Evolutionary conservation across 1,284 basidiomycete species (phyloP).

Genomic region (Puccinia coronata): DNA sequence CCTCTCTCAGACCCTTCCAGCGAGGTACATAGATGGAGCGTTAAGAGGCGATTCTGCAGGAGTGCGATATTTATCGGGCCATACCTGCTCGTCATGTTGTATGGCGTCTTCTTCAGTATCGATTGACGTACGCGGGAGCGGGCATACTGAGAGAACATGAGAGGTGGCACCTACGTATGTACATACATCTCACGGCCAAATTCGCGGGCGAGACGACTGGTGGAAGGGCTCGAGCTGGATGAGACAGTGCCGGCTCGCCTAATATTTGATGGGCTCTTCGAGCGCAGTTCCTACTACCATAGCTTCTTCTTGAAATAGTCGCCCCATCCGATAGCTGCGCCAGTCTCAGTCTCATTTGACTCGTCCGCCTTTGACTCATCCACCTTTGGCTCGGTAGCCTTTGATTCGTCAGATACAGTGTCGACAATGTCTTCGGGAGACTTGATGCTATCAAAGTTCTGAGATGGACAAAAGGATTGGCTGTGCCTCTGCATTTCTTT

Average conservation of each 20-base stretch:
- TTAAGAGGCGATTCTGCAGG: too few species aligned
- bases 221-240: too few species aligned
- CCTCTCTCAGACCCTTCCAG: too few species aligned
- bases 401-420: neutral
- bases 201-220: too few species aligned
- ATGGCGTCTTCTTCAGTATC: too few species aligned
- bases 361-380: neutral
- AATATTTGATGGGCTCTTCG: neutral
- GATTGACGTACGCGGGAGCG: too few species aligned
- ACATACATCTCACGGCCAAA: too few species aligned
- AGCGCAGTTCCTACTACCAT: neutral
- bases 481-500: slow-evolving; percentile 9
- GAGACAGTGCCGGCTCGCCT: neutral
- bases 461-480: neutral
- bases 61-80: too few species aligned
- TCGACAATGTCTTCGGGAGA: neutral
- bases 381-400: neutral
- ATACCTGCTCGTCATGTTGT: too few species aligned
- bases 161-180: too few species aligned
- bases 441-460: neutral
- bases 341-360: neutral
- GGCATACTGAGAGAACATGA: too few species aligned
- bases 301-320: slow-evolving; percentile 38
- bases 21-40: too few species aligned
- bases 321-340: neutral